Evolutionary conservation across 2,329 filamentous ascomycete genomes (phyloP).

Genomic region (Didymella arachidicola): DNA sequence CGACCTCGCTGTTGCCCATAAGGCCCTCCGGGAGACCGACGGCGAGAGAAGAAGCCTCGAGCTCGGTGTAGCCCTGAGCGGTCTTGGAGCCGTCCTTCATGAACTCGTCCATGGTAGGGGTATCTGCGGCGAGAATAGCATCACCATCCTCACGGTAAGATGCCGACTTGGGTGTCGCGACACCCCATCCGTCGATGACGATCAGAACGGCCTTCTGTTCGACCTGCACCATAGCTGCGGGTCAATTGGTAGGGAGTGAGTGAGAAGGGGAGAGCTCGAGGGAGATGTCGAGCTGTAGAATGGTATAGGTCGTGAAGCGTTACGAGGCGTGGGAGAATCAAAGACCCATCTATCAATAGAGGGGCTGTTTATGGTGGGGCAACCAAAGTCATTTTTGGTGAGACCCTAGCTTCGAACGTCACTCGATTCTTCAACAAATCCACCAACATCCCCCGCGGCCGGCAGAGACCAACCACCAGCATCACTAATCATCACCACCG

Average conservation of each 20-base stretch:
- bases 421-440: slow-evolving; percentile 29
- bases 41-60: slow-evolving; percentile 94
- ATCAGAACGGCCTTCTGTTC: slow-evolving; percentile 77
- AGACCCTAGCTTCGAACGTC: slow-evolving; percentile 31
- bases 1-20: slow-evolving; percentile 99
- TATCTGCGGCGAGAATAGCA: slow-evolving; percentile 92
- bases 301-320: slow-evolving; percentile 6
- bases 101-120: slow-evolving; percentile 93
- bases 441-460: slow-evolving; percentile 31
- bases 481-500: slow-evolving; percentile 21
- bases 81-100: slow-evolving; percentile 70
- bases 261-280: slow-evolving; percentile 9
- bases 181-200: slow-evolving; percentile 99
- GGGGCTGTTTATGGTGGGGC: slow-evolving; percentile 38
- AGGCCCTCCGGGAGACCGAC: slow-evolving; percentile 95
- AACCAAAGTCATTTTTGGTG: slow-evolving; percentile 14
- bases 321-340: slow-evolving; percentile 7
- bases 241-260: slow-evolving; percentile 23
- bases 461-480: slow-evolving; percentile 24
- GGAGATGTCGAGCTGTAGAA: slow-evolving; percentile 8
- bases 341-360: slow-evolving; percentile 20
- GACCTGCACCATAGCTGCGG: slow-evolving; percentile 67
- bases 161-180: slow-evolving; percentile 79
- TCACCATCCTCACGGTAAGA: slow-evolving; percentile 78
- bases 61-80: slow-evolving; percentile 84